Evolutionary conservation across 2,329 filamentous ascomycete genomes (phyloP).

Genomic region (Mycosphaerella sp.): DNA sequence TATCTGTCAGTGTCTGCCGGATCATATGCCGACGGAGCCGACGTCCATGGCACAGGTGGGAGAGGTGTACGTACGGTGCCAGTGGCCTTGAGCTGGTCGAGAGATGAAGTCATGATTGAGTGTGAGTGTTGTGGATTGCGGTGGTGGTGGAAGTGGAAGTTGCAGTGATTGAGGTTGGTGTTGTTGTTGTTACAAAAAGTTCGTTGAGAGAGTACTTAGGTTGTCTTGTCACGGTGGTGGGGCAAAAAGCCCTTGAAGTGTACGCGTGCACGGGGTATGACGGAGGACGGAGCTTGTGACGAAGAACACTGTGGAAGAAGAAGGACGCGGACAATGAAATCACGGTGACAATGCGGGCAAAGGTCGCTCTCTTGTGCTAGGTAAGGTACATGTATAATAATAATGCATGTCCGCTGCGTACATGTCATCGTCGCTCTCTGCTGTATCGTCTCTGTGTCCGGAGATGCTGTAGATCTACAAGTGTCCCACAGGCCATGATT

Average conservation of each 20-base stretch:
- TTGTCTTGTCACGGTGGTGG: not conserved
- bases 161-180: not conserved
- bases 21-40: slow-evolving; percentile 22
- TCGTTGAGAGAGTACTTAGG: not conserved
- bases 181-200: slow-evolving; percentile 4
- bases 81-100: slow-evolving; percentile 93
- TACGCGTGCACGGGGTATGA: not conserved
- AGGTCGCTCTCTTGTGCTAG: not conserved
- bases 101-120: slow-evolving; percentile 68
- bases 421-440: not conserved
- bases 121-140: not conserved
- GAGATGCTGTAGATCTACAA: not conserved
- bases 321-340: too few relatives aligned
- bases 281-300: not conserved
- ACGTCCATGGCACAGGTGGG: not conserved
- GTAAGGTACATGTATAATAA: too few relatives aligned
- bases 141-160: not conserved
- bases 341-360: not conserved
- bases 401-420: not conserved
- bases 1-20: slow-evolving; percentile 16
- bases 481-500: not conserved
- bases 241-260: not conserved
- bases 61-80: slow-evolving; percentile 71
- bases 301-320: not conserved
- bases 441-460: not conserved